Evolutionary conservation across 768 basidiomycete species (phyloP).

Genomic region (Dentipellis fragilis): DNA sequence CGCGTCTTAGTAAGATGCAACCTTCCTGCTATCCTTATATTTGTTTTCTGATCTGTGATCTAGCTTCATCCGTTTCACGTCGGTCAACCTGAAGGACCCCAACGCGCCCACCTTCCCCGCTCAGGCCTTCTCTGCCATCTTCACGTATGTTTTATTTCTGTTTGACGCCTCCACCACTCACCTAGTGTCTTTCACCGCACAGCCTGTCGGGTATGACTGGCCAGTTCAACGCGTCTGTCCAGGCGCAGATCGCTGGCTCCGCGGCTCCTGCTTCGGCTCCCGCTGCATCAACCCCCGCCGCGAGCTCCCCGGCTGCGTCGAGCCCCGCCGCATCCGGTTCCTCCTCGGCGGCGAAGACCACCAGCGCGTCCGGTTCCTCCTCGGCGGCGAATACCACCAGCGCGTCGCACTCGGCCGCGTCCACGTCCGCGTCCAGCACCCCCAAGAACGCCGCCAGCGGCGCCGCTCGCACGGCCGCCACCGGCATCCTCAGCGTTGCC

Average conservation of each 20-base stretch:
- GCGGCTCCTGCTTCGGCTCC: slow-evolving; percentile 21
- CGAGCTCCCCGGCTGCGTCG: slow-evolving; percentile 20
- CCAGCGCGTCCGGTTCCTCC: slow-evolving; percentile 2
- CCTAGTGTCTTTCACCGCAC: not conserved
- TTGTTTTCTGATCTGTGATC: not conserved
- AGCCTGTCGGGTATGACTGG: slow-evolving; percentile 69
- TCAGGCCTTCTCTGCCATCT: slow-evolving; percentile 71
- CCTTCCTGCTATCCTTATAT: not conserved
- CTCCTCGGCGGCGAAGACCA: slow-evolving; percentile 3
- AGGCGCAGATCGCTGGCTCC: slow-evolving; percentile 51
- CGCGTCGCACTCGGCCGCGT: slow-evolving; percentile 6
- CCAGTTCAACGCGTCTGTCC: slow-evolving; percentile 43
- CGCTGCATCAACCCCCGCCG: slow-evolving; percentile 37
- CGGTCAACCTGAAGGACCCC: slow-evolving; percentile 41
- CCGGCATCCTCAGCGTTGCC: slow-evolving; percentile 13
- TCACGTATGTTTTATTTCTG: slow-evolving; percentile 39
- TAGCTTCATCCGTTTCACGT: slow-evolving; percentile 76
- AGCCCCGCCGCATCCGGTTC: slow-evolving; percentile 13
- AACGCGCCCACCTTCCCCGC: slow-evolving; percentile 42
- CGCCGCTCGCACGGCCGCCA: slow-evolving; percentile 8
- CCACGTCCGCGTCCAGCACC: slow-evolving; percentile 3
- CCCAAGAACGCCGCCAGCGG: slow-evolving; percentile 4
- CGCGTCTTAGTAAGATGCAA: slow-evolving; percentile 43
- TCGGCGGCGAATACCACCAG: slow-evolving; percentile 4
- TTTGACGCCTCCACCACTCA: not conserved